Conservation (phyloP, 257 asterid species). For the Asclepias syriaca region DNA sequence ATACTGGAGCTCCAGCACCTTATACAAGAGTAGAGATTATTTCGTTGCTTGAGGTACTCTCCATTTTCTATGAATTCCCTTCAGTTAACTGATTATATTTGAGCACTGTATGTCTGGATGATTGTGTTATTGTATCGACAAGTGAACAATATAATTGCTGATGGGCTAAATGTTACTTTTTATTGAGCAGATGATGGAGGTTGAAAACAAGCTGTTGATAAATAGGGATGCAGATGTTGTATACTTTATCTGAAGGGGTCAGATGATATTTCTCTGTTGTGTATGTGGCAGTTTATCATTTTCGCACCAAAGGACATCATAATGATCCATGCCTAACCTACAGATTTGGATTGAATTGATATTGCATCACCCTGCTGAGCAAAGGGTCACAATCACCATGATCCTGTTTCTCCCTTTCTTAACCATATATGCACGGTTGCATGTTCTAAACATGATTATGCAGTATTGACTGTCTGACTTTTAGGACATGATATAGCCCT, state of each 20-base stretch:
- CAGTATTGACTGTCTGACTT: background rate
- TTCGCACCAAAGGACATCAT: background rate
- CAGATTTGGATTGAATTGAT: background rate
- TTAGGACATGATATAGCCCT: background rate
- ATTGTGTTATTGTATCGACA: background rate
- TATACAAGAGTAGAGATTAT: slow-evolving; percentile 57
- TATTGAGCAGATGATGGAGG: slow-evolving; percentile 24
- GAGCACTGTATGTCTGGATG: background rate
- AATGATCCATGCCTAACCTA: background rate
- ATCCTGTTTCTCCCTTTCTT: background rate
- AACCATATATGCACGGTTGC: background rate
- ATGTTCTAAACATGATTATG: background rate
- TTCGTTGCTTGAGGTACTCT: slow-evolving; percentile 63
- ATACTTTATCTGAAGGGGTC: slow-evolving; percentile 23
- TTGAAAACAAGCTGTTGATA: slow-evolving; percentile 21
- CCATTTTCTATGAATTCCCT: background rate
- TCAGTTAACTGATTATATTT: background rate
- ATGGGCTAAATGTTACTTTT: background rate
- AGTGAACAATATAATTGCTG: background rate
- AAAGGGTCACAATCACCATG: background rate
- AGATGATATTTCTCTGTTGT: background rate
- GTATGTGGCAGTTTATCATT: background rate
- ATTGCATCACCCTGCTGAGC: background rate
- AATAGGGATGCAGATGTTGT: slow-evolving; percentile 25
- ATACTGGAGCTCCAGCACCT: slow-evolving; percentile 51